Evolutionary conservation across 228 moss, liverwort and hornwort species (phyloP).

Genomic region (Sphagnum magellanicum): DNA sequence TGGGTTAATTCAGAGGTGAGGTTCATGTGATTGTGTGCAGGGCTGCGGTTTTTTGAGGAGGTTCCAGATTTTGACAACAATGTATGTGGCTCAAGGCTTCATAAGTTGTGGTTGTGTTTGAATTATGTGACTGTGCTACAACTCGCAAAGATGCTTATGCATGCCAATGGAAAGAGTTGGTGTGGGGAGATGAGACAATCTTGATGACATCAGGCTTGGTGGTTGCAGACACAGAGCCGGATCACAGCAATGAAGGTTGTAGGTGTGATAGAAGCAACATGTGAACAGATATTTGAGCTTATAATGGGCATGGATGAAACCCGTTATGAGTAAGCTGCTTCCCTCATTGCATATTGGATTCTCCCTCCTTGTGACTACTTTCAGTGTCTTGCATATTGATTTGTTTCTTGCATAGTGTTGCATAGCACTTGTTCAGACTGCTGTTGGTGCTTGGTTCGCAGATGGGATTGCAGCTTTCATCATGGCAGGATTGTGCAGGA

Average conservation of each 20-base stretch:
- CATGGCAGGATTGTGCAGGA: conserved; percentile 64
- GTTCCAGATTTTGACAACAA: conserved; percentile 52
- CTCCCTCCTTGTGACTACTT: not conserved
- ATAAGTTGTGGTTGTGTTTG: not conserved
- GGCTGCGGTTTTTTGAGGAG: conserved; percentile 83
- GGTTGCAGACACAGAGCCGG: conserved; percentile 46
- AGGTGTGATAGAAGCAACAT: conserved; percentile 80
- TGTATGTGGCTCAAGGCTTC: conserved; percentile 29
- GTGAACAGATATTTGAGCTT: conserved; percentile 78
- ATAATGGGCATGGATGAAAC: conserved; percentile 84
- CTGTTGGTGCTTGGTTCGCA: conserved; percentile 23
- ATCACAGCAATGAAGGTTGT: conserved; percentile 86
- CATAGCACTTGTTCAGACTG: not conserved
- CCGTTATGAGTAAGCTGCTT: conserved; percentile 67
- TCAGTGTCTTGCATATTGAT: not conserved
- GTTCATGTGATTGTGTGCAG: conserved; percentile 19
- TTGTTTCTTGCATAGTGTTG: no score
- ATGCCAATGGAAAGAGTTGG: conserved; percentile 6
- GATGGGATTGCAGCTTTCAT: conserved; percentile 92
- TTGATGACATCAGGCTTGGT: conserved; percentile 4
- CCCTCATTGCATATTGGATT: not conserved
- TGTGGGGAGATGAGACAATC: conserved; percentile 13
- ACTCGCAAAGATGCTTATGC: not conserved
- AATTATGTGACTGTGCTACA: not conserved
- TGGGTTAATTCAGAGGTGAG: no score